Conservation (phyloP, 2,329 filamentous ascomycete species). For the Fusarium sp. region DNA sequence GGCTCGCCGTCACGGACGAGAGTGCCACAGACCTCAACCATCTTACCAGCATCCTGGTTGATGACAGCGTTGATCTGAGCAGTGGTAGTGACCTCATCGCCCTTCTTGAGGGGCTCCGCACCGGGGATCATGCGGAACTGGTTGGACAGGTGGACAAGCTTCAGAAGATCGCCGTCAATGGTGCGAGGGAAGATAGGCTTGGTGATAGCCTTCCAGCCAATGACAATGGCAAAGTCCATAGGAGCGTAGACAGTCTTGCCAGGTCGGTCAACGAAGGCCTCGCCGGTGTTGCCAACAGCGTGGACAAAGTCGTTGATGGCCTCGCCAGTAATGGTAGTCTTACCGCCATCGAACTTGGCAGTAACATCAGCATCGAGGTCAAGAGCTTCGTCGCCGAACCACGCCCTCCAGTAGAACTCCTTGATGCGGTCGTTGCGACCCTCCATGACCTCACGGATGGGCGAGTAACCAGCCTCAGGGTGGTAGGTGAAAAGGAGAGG, state of each 20-base stretch:
- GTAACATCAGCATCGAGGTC: slow-evolving; percentile 86
- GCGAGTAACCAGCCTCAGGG: slow-evolving; percentile 95
- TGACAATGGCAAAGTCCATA: slow-evolving; percentile 99
- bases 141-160: slow-evolving; percentile 96
- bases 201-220: slow-evolving; percentile 98
- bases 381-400: slow-evolving; percentile 88
- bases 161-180: slow-evolving; percentile 94
- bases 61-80: slow-evolving; percentile 97
- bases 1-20: slow-evolving; percentile 82
- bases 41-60: slow-evolving; percentile 98
- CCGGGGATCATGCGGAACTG: slow-evolving; percentile 98
- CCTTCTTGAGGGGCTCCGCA: slow-evolving; percentile 93
- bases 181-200: slow-evolving; percentile 98
- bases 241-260: slow-evolving; percentile 94
- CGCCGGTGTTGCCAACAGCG: slow-evolving; percentile 95
- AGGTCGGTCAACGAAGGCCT: slow-evolving; percentile 94
- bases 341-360: slow-evolving; percentile 88
- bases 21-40: slow-evolving; percentile 99
- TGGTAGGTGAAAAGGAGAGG: slow-evolving; percentile 91
- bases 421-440: slow-evolving; percentile 97
- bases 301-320: slow-evolving; percentile 99
- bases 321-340: slow-evolving; percentile 84
- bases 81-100: slow-evolving; percentile 88
- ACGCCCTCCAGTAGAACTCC: slow-evolving; percentile 98
- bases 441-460: slow-evolving; percentile 95